A percentile compares a stretch with the other conserved stretches of the same genome.
phyloP scores from a whole-genome alignment of 306 rosid species.

The Quercus mongolica region DNA sequence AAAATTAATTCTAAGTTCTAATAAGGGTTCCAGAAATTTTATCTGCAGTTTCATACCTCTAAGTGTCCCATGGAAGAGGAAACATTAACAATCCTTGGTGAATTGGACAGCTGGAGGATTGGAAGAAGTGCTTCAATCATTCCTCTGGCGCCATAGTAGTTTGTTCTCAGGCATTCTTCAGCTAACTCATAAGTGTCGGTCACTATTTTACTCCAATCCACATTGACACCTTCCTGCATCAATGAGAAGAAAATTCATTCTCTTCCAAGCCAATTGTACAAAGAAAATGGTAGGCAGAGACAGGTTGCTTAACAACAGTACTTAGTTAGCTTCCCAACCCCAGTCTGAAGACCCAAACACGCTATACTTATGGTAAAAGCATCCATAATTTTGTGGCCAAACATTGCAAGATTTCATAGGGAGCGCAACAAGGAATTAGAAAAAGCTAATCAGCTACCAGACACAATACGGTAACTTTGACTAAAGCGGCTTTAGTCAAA shows the following conservation, averaged over 20 bases:
- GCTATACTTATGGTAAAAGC: no score
- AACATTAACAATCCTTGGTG: constrained; percentile 13
- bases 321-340: no score
- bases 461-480: no score
- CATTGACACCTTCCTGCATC: neutral
- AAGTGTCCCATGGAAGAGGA: neutral
- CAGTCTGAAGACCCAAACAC: no score
- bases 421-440: no score
- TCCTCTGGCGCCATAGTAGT: constrained; percentile 1
- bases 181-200: neutral
- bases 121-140: constrained; percentile 7
- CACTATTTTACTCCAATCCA: neutral
- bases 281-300: neutral
- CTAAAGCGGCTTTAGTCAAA: no score
- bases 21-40: neutral
- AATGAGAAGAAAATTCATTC: neutral
- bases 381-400: no score
- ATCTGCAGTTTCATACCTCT: neutral
- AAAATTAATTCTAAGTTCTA: no score
- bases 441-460: no score
- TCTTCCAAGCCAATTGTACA: neutral
- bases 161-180: constrained; percentile 7
- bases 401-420: no score
- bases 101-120: constrained; percentile 4
- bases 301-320: no score